Evolutionary conservation across 768 basidiomycete genomes (phyloP).

Genomic region (Termitomyces sp.): DNA sequence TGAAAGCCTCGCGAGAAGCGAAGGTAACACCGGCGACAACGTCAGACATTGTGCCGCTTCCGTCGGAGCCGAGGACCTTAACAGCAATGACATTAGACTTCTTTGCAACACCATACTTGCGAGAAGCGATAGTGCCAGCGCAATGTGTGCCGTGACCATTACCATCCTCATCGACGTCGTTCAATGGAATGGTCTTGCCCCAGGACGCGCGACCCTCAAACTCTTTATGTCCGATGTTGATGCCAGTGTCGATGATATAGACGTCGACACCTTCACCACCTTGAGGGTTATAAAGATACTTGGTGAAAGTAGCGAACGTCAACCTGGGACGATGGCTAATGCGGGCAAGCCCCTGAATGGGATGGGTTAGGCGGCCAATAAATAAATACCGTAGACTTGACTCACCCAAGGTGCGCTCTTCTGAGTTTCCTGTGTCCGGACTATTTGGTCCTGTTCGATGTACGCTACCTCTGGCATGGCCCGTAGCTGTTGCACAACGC

Average conservation of each 20-base stretch:
- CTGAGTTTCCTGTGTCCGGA: conserved; percentile 72
- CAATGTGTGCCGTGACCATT: conserved; percentile 97
- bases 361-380: conserved; percentile 13
- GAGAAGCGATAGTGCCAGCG: conserved; percentile 93
- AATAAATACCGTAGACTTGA: neutral
- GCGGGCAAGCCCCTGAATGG: conserved; percentile 83
- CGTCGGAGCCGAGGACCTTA: conserved; percentile 92
- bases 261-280: conserved; percentile 96
- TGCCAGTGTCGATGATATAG: conserved; percentile 84
- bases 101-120: conserved; percentile 95
- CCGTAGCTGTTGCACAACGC: conserved; percentile 73
- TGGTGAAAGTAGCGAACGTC: conserved; percentile 75
- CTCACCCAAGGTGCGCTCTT: conserved; percentile 83
- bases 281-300: conserved; percentile 64
- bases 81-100: conserved; percentile 84
- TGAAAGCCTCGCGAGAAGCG: conserved; percentile 54
- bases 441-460: conserved; percentile 91
- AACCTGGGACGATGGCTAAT: conserved; percentile 84
- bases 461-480: conserved; percentile 86
- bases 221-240: conserved; percentile 81
- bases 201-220: conserved; percentile 88
- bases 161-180: conserved; percentile 84
- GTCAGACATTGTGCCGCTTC: conserved; percentile 93
- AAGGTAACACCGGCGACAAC: conserved; percentile 86
- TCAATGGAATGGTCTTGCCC: conserved; percentile 88